Evolutionary conservation across 1,284 basidiomycete species (phyloP).

Genomic region (Malassezia restricta): DNA sequence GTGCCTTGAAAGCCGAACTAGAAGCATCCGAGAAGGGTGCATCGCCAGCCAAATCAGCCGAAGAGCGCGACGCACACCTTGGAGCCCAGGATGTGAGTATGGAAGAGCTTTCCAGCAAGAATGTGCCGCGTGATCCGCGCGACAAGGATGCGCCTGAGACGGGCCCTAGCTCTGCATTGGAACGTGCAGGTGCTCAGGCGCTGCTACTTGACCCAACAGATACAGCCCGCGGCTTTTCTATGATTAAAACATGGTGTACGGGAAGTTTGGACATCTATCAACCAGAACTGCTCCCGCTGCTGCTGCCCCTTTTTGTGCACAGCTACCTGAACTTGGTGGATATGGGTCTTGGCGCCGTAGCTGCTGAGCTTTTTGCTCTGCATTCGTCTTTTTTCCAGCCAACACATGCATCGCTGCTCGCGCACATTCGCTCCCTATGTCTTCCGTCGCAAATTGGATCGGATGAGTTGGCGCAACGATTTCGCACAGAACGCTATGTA

Average conservation of each 20-base stretch:
- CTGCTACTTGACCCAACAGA: conserved; percentile 74
- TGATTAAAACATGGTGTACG: conserved; percentile 86
- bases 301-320: conserved; percentile 93
- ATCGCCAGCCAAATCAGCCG: conserved; percentile 21
- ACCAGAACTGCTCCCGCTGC: conserved; percentile 78
- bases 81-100: conserved; percentile 53
- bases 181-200: conserved; percentile 58
- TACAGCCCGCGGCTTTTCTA: conserved; percentile 71
- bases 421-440: conserved; percentile 68
- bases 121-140: conserved; percentile 38
- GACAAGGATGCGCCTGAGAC: conserved; percentile 22
- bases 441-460: conserved; percentile 67
- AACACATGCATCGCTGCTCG: conserved; percentile 60
- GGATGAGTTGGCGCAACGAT: conserved; percentile 70
- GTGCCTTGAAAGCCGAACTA: conserved; percentile 60
- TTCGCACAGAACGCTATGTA: conserved; percentile 78
- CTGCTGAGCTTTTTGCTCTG: conserved; percentile 59
- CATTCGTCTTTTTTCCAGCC: conserved; percentile 62
- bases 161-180: conserved; percentile 43
- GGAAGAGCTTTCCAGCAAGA: conserved; percentile 48
- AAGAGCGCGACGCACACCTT: conserved; percentile 37
- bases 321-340: conserved; percentile 91
- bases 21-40: conserved; percentile 43
- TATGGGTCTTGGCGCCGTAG: conserved; percentile 71
- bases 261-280: conserved; percentile 72